Percentiles rank a stretch among this genome's conserved stretches.
These are phyloP conservation scores for Somion occarium DNA, from an alignment of 1,284 basidiomycete genomes.

Conservation along the genomic window DNA sequence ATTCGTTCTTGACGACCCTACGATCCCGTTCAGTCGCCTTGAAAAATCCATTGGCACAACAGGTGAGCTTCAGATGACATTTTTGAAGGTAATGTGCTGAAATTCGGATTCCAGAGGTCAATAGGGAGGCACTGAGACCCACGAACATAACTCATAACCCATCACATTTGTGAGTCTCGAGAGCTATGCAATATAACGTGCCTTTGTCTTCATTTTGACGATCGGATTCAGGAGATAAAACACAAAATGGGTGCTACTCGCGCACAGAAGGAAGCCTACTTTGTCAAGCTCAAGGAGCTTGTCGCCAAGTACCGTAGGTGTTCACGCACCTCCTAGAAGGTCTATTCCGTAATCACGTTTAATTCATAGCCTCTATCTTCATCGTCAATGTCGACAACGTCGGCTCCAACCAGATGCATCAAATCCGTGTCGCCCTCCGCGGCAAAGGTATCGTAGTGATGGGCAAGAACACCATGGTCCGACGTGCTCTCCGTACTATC, in stretches of 20 bases:
- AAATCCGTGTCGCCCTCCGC: conserved; percentile 95
- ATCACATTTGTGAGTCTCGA: conserved; percentile 16
- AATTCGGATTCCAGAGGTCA: conserved; percentile 57
- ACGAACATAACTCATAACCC: conserved; percentile 13
- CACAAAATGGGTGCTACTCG: conserved; percentile 87
- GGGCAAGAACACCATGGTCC: conserved; percentile 99
- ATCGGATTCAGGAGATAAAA: conserved; percentile 9
- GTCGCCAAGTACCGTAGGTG: conserved; percentile 85
- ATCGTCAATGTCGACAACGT: conserved; percentile 99
- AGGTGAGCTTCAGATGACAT: conserved; percentile 22
- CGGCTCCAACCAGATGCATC: conserved; percentile 99
- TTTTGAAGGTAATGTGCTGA: not conserved
- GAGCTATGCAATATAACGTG: not conserved
- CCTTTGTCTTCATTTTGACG: not conserved
- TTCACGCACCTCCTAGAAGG: not conserved
- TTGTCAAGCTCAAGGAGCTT: conserved; percentile 91
- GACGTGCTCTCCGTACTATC: conserved; percentile 92
- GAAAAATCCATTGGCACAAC: conserved; percentile 86
- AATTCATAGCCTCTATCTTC: conserved; percentile 91
- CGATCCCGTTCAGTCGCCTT: conserved; percentile 52
- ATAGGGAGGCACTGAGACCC: conserved; percentile 69
- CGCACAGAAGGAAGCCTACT: conserved; percentile 91
- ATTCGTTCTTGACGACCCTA: conserved; percentile 16
- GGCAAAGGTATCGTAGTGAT: conserved; percentile 97
- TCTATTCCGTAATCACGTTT: not conserved